Percentiles rank a stretch among this genome's conserved stretches.
Evolutionary conservation across 2,329 filamentous ascomycete genomes (phyloP).

Genomic region (Hypoxylon sp.): DNA sequence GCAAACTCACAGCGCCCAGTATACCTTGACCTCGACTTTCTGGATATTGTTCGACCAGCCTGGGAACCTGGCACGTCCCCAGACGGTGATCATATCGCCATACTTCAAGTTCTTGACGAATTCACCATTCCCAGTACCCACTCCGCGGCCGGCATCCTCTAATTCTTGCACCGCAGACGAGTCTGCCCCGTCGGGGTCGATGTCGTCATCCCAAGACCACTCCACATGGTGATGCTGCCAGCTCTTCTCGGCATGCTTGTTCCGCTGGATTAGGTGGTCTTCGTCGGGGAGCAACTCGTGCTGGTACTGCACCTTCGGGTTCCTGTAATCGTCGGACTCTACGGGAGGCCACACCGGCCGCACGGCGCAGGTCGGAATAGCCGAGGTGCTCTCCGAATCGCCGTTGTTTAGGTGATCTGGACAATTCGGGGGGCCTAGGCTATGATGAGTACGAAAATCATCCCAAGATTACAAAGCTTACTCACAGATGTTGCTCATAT

Average conservation of each 20-base stretch:
- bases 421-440: constrained; percentile 27
- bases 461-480: not conserved
- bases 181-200: constrained; percentile 53
- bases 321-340: constrained; percentile 9
- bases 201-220: constrained; percentile 62
- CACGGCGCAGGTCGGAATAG: constrained; percentile 41
- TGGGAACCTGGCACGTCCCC: constrained; percentile 65
- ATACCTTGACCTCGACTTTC: constrained; percentile 62
- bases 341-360: constrained; percentile 43
- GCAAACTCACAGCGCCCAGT: constrained; percentile 59
- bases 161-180: constrained; percentile 52
- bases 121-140: constrained; percentile 58
- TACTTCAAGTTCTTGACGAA: constrained; percentile 64
- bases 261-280: constrained; percentile 57
- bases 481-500: constrained; percentile 46
- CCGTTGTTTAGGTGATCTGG: constrained; percentile 21
- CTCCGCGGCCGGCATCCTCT: constrained; percentile 56
- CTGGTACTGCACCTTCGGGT: constrained; percentile 44
- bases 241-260: constrained; percentile 49
- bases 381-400: not conserved
- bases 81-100: constrained; percentile 69
- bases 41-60: constrained; percentile 63
- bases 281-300: constrained; percentile 49
- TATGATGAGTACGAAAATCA: constrained; percentile 17
- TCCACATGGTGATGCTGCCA: constrained; percentile 56